Conservation (phyloP, 805 yeast genomes). For the Zygotorulaspora chibaensis region DNA sequence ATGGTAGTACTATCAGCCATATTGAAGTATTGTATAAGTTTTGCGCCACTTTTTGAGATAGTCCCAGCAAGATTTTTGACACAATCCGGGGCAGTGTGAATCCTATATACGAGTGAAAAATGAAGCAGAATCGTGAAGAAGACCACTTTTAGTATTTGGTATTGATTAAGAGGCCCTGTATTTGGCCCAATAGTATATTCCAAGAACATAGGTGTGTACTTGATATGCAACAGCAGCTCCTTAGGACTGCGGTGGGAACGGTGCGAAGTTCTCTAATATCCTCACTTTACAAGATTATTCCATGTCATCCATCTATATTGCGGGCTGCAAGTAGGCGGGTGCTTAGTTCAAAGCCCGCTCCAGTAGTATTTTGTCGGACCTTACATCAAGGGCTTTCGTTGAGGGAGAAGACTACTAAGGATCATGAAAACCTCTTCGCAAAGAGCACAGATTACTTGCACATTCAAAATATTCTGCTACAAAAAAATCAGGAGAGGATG, state of each 20-base stretch:
- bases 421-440: slow-evolving; percentile 15
- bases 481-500: slow-evolving; percentile 21
- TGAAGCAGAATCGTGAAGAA: too few species aligned
- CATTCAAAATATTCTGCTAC: slow-evolving; percentile 20
- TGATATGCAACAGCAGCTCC: background rate
- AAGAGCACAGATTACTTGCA: slow-evolving; percentile 25
- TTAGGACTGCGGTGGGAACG: background rate
- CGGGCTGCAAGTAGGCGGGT: background rate
- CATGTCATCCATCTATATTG: background rate
- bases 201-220: background rate
- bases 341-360: background rate
- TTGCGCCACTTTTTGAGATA: too few species aligned
- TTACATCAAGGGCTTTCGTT: slow-evolving; percentile 1
- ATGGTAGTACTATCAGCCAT: too few species aligned
- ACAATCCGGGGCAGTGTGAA: too few species aligned
- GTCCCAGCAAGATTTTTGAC: slow-evolving; percentile 24
- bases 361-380: background rate
- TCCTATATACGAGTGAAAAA: too few species aligned
- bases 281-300: background rate
- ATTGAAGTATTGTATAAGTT: too few species aligned
- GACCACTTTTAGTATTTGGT: too few species aligned
- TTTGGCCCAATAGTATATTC: too few species aligned
- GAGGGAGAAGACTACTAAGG: background rate
- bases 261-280: background rate
- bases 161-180: too few species aligned